Percentiles rank a stretch among this genome's conserved stretches.
These are phyloP conservation scores for Arachnopeziza araneosa DNA, from an alignment of 2,329 filamentous ascomycete genomes.

Conservation along the genomic window DNA sequence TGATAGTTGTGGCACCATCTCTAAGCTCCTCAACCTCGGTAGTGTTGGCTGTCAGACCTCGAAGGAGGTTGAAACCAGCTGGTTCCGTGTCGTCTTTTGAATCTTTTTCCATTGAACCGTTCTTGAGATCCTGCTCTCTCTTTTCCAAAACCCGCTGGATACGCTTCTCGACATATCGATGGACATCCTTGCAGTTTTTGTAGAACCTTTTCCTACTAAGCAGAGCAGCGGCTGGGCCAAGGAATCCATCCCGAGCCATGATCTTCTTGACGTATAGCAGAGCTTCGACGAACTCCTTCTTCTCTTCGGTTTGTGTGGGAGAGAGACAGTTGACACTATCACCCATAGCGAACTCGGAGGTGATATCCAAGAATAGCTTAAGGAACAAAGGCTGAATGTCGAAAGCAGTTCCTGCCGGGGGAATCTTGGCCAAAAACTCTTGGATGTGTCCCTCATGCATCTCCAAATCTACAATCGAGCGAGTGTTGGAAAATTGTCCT, in stretches of 20 bases:
- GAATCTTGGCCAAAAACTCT: neutral
- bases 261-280: neutral
- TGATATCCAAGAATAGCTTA: neutral
- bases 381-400: neutral
- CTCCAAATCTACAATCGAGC: neutral
- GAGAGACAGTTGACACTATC: neutral
- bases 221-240: neutral
- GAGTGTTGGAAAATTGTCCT: neutral
- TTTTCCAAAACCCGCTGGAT: neutral
- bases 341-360: neutral
- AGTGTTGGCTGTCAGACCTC: neutral
- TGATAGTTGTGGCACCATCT: neutral
- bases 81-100: neutral
- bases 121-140: no score
- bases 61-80: neutral
- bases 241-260: neutral
- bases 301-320: neutral
- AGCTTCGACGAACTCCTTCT: neutral
- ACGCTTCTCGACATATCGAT: conserved; percentile 1
- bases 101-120: neutral
- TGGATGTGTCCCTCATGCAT: neutral
- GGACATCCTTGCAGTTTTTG: neutral
- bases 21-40: neutral
- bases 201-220: neutral
- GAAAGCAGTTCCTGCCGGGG: neutral